phyloP scores from a whole-genome alignment of 768 basidiomycete species.

The Boletus barrowsii region DNA sequence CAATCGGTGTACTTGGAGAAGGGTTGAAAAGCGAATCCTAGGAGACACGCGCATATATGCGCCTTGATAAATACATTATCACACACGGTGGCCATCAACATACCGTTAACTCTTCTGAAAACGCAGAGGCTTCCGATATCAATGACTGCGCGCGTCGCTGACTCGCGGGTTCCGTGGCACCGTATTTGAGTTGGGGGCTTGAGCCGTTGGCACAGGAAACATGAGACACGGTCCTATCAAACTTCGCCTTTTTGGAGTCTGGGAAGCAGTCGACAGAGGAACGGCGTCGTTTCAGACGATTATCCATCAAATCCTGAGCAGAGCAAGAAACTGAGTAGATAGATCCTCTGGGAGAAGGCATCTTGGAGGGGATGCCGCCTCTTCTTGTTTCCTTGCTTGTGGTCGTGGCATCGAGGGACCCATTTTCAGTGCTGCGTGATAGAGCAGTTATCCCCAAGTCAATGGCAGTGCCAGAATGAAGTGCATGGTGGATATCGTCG shows the following conservation, averaged over 20 bases:
- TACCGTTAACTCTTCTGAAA: constrained; percentile 10
- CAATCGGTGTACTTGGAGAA: constrained; percentile 1
- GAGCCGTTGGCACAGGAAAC: not conserved
- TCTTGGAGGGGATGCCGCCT: not conserved
- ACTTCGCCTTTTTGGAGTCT: constrained; percentile 20
- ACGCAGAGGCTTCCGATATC: constrained; percentile 26
- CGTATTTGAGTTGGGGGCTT: constrained; percentile 8
- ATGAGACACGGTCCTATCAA: constrained; percentile 2
- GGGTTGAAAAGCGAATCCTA: constrained; percentile 9
- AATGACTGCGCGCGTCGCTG: constrained; percentile 40
- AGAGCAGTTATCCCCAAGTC: not conserved
- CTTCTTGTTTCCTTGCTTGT: not conserved
- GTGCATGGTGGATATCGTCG: not conserved
- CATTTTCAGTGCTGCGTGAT: not conserved
- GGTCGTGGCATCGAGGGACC: not conserved
- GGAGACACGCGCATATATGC: constrained; percentile 8
- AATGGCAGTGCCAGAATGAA: not conserved
- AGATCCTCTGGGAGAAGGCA: not conserved
- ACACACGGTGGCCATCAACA: not conserved
- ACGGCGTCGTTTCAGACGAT: constrained; percentile 14
- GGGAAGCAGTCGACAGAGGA: not conserved
- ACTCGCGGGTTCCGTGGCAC: constrained; percentile 37
- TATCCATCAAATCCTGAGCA: not conserved
- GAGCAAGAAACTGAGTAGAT: not conserved
- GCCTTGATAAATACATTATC: not conserved